These are phyloP conservation scores for Blastocystis sp. DNA, from an alignment of 352 stramenopile species.

Conservation along the genomic window DNA sequence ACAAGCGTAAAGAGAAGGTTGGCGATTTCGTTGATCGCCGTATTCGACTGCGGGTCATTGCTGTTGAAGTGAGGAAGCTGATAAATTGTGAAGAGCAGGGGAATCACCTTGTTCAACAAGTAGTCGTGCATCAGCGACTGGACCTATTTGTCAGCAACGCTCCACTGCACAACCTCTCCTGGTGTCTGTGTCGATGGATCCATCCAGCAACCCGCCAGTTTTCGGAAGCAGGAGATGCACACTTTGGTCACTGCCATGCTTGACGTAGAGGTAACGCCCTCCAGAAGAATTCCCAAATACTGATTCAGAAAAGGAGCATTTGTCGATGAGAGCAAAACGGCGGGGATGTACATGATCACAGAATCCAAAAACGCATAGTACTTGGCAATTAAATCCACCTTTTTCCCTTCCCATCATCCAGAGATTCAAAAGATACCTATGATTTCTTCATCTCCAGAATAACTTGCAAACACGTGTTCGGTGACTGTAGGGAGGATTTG, in stretches of 20 bases:
- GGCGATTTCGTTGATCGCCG: slow-evolving; percentile 26
- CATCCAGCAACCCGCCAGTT: neutral
- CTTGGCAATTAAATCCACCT: neutral
- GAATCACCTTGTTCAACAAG: neutral
- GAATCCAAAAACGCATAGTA: slow-evolving; percentile 1
- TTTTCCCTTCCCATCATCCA: neutral
- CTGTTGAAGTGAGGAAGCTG: neutral
- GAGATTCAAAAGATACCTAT: neutral
- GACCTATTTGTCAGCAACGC: neutral
- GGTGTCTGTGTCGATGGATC: neutral
- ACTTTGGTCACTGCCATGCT: neutral
- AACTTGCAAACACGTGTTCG: neutral
- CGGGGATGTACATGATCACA: neutral
- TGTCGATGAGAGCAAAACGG: neutral
- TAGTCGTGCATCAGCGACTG: neutral
- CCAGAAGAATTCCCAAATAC: neutral
- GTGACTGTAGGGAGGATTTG: neutral
- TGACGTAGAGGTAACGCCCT: neutral
- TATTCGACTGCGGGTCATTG: neutral
- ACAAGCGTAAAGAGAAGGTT: neutral
- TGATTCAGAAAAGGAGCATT: neutral
- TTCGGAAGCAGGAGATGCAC: neutral
- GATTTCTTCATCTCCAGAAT: slow-evolving; percentile 12
- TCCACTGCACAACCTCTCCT: neutral
- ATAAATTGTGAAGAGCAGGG: neutral